Evolutionary conservation across 805 yeast species (phyloP), one percentile per base, ranked within the genome.

Genomic region (Zygosaccharomyces bailii): DNA sequence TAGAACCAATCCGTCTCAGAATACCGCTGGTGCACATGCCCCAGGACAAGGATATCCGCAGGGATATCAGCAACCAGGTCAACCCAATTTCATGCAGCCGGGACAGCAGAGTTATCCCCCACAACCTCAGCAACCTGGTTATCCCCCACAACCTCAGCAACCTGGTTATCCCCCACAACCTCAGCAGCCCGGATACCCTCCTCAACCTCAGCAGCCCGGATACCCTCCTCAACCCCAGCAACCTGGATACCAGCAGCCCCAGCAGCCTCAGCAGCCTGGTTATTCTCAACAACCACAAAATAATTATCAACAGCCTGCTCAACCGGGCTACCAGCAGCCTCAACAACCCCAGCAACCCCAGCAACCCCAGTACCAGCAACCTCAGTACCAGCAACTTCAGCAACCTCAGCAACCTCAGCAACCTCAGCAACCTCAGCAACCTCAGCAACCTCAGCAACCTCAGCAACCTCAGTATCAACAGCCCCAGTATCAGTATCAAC

Each of bases 131-230:
- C 51, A 43, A 20, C 46, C 46, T 1, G 33, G 30, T 23, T 42
- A 38, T n/a, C 25, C 25, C 44, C 21, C n/a, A 7, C 39, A 36
- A 14, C 39, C 39, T 23, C 39, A 35, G 19, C 39, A 34, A 6
- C 14, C 27, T 10, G 36, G 14, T 6, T 33, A 33, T 17, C 25
- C 46, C 11, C 42, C 23, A 13, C 16, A 34, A 3, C 18, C 11
- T 18, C 43, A 46, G 16, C 30, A 32, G 17, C 41, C 51, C 4
- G 44, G 42, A 5, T 52, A 47, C 17, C 49, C 9, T 49, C 51
- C 21, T 35, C 46, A 34, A 4, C 30, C 34, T 20, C 42, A 49
- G 43, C 42, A 34, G 20, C 45, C 44, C n/a, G 43, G 29, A 7
- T 44, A 39, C 17, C 43, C 11, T n/a, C 34, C 16, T 2, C 45